phyloP scores from a whole-genome alignment of 1,284 basidiomycete genomes.

The Farysia itapuensis region DNA sequence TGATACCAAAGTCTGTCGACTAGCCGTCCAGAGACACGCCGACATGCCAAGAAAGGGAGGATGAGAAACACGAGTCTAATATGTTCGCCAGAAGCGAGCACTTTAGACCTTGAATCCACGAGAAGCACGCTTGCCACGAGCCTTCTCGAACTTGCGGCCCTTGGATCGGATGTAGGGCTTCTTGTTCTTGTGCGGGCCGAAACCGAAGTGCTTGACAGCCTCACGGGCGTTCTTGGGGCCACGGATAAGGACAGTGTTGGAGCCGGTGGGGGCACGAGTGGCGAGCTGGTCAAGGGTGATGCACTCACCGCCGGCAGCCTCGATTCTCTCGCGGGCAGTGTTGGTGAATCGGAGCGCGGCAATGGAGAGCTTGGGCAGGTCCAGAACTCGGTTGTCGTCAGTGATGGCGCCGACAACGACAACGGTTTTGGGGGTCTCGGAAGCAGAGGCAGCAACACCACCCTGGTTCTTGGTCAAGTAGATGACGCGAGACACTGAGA shows the following conservation, averaged over 20 bases:
- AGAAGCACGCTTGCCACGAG: conserved; percentile 62
- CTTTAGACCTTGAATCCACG: conserved; percentile 61
- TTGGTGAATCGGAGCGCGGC: conserved; percentile 94
- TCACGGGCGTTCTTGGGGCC: conserved; percentile 92
- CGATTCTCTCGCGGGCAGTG: conserved; percentile 88
- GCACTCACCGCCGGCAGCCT: conserved; percentile 90
- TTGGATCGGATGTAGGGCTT: conserved; percentile 90
- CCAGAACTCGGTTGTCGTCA: conserved; percentile 86
- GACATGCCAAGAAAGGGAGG: neutral
- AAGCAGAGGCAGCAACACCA: conserved; percentile 57
- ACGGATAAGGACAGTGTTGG: conserved; percentile 89
- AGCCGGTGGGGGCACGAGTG: conserved; percentile 85
- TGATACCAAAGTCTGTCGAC: too few relatives aligned
- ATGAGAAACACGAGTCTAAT: neutral
- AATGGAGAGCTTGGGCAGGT: conserved; percentile 87
- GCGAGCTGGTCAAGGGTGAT: conserved; percentile 97
- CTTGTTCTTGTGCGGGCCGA: conserved; percentile 67
- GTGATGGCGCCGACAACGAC: conserved; percentile 91
- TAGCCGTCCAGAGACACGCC: too few relatives aligned
- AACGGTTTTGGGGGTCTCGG: conserved; percentile 70
- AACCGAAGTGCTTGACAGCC: conserved; percentile 90
- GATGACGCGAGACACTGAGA: conserved; percentile 66
- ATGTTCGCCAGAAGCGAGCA: too few relatives aligned
- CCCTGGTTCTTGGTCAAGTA: conserved; percentile 58
- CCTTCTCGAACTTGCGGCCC: conserved; percentile 81